Percentiles rank a stretch among this genome's conserved stretches.
Evolutionary conservation across 2,329 filamentous ascomycete genomes (phyloP).

Genomic region (Ceratocystis colombiana): DNA sequence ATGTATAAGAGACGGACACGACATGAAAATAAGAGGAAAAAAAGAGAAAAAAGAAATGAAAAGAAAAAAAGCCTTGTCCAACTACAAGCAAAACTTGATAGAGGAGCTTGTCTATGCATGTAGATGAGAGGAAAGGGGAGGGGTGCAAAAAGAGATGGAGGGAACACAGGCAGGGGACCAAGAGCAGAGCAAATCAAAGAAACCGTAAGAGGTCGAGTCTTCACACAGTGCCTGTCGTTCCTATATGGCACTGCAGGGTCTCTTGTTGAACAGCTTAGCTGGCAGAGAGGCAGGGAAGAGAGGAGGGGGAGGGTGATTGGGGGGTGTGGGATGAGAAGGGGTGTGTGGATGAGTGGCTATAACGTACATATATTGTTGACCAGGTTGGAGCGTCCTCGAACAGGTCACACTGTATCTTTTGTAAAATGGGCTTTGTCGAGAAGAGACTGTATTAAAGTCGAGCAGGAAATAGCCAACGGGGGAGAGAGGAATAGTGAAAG

Average conservation of each 20-base stretch:
- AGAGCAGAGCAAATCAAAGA: not conserved
- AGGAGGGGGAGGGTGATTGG: not conserved
- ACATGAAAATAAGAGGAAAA: not conserved
- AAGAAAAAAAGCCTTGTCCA: not conserved
- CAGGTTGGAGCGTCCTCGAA: not conserved
- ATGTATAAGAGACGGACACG: conserved; percentile 10
- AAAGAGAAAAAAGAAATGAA: conserved; percentile 1
- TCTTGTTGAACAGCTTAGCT: not conserved
- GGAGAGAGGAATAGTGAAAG: not conserved
- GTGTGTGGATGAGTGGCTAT: not conserved
- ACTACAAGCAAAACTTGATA: not conserved
- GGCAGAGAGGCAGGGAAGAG: not conserved
- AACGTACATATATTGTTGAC: not conserved
- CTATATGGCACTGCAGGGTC: not conserved
- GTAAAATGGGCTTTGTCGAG: no score
- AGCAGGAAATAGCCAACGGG: not conserved
- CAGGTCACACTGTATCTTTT: not conserved
- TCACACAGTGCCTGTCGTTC: not conserved
- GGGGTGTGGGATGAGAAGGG: not conserved
- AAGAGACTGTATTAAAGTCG: no score
- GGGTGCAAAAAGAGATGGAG: not conserved
- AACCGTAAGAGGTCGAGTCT: not conserved
- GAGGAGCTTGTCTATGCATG: conserved; percentile 5
- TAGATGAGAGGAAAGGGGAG: not conserved
- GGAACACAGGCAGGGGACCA: not conserved